These are phyloP conservation scores for Eragrostis curvula DNA, from an alignment of 176 grass and related monocot genomes.

Conservation along the genomic window DNA sequence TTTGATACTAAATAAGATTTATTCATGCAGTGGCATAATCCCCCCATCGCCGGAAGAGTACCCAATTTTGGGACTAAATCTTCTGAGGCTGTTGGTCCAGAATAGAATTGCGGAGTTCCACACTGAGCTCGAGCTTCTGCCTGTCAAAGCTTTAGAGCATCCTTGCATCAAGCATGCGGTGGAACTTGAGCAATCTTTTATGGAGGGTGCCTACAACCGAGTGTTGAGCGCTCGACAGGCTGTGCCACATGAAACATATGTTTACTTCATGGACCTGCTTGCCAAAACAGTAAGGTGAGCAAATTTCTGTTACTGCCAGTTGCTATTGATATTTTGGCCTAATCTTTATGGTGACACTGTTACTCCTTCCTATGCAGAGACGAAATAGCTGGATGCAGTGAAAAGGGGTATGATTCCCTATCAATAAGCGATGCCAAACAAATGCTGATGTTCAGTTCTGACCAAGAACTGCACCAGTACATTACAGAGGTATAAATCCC, in stretches of 20 bases:
- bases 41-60: constrained; percentile 72
- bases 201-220: constrained; percentile 88
- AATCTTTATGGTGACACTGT: neutral
- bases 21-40: constrained; percentile 76
- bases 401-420: constrained; percentile 93
- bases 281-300: constrained; percentile 93
- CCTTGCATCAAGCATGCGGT: constrained; percentile 79
- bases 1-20: constrained; percentile 24
- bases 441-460: constrained; percentile 85
- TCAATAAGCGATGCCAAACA: constrained; percentile 84
- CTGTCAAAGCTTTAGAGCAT: constrained; percentile 64
- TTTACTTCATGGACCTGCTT: constrained; percentile 99
- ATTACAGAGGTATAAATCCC: constrained; percentile 75
- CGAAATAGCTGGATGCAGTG: constrained; percentile 95
- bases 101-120: constrained; percentile 99
- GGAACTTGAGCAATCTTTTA: constrained; percentile 86
- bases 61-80: constrained; percentile 79
- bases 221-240: constrained; percentile 72
- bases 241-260: constrained; percentile 76
- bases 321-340: constrained; percentile 11
- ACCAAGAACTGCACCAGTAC: constrained; percentile 87
- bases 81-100: constrained; percentile 87
- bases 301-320: constrained; percentile 10
- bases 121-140: constrained; percentile 88
- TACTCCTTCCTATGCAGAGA: constrained; percentile 54